Percentiles rank a stretch among this genome's conserved stretches.
Evolutionary conservation across 768 basidiomycete species (phyloP).

Genomic region (Xerocomellus intermedius): DNA sequence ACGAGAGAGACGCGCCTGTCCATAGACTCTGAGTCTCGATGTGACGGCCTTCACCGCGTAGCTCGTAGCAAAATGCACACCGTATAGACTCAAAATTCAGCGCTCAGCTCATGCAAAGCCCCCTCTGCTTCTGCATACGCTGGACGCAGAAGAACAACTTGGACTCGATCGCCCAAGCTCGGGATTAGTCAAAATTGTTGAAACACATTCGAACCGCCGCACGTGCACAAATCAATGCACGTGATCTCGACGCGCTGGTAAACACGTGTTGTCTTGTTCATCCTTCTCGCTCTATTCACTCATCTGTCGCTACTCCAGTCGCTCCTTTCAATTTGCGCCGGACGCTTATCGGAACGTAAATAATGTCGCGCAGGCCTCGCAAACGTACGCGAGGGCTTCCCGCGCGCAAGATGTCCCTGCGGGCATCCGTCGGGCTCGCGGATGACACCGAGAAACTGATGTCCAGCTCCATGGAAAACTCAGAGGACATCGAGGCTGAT

Average conservation of each 20-base stretch:
- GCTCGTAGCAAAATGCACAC: background rate
- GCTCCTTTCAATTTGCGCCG: conserved; percentile 27
- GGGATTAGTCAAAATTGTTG: background rate
- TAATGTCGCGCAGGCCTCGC: conserved; percentile 20
- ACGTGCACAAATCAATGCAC: conserved; percentile 29
- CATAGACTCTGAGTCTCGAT: conserved; percentile 27
- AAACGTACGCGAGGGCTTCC: conserved; percentile 4
- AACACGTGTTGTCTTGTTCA: conserved; percentile 23
- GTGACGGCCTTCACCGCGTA: background rate
- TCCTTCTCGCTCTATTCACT: conserved; percentile 2
- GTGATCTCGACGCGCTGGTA: conserved; percentile 26
- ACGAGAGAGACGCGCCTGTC: conserved; percentile 38
- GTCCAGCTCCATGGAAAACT: conserved; percentile 1
- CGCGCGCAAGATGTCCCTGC: conserved; percentile 9
- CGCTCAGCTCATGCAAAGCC: conserved; percentile 5
- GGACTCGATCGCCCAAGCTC: too few species aligned
- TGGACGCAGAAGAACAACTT: background rate
- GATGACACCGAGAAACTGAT: conserved; percentile 27
- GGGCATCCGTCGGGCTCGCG: conserved; percentile 2
- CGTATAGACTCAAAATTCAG: conserved; percentile 2
- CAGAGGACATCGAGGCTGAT: background rate
- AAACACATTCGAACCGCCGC: too few species aligned
- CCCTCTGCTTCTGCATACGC: background rate
- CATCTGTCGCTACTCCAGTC: conserved; percentile 16
- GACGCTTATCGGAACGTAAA: conserved; percentile 18